Evolutionary conservation across 1,284 basidiomycete genomes (phyloP).

Genomic region (Pisolithus thermaeus): DNA sequence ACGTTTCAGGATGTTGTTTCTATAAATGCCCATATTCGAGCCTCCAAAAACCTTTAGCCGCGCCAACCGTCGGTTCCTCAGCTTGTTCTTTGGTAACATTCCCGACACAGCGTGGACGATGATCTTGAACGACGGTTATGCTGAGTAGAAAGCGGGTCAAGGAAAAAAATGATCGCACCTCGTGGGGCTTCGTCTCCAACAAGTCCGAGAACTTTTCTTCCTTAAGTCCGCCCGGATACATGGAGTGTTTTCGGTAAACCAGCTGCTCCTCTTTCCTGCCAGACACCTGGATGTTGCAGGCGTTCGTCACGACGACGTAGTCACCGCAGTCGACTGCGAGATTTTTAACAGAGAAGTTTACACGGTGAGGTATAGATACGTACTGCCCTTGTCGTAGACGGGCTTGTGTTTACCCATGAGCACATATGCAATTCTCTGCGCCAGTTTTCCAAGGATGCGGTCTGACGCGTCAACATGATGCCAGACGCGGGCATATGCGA

Average conservation of each 20-base stretch:
- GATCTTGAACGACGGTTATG: slow-evolving; percentile 50
- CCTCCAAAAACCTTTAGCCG: slow-evolving; percentile 83
- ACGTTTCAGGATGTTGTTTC: slow-evolving; percentile 62
- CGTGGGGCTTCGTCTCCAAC: slow-evolving; percentile 84
- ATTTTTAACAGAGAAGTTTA: background rate
- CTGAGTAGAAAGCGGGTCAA: background rate
- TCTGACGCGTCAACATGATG: slow-evolving; percentile 92
- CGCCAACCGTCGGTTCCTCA: slow-evolving; percentile 80
- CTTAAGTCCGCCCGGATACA: slow-evolving; percentile 93
- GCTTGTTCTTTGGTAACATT: slow-evolving; percentile 95
- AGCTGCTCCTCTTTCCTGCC: slow-evolving; percentile 88
- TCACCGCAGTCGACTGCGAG: slow-evolving; percentile 86
- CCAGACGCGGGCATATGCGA: slow-evolving; percentile 93
- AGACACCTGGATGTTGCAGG: slow-evolving; percentile 79
- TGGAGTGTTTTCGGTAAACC: slow-evolving; percentile 86
- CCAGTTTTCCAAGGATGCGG: slow-evolving; percentile 88
- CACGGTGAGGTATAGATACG: slow-evolving; percentile 21
- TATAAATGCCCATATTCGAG: slow-evolving; percentile 62
- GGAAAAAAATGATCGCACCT: slow-evolving; percentile 52
- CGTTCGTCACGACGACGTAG: slow-evolving; percentile 96
- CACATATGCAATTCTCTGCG: slow-evolving; percentile 88
- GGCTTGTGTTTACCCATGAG: slow-evolving; percentile 99
- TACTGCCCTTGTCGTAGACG: slow-evolving; percentile 88
- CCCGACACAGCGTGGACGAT: slow-evolving; percentile 93
- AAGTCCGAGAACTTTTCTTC: slow-evolving; percentile 80